Conservation (phyloP, 2,329 filamentous ascomycete species). For the Venturia aucupariae region DNA sequence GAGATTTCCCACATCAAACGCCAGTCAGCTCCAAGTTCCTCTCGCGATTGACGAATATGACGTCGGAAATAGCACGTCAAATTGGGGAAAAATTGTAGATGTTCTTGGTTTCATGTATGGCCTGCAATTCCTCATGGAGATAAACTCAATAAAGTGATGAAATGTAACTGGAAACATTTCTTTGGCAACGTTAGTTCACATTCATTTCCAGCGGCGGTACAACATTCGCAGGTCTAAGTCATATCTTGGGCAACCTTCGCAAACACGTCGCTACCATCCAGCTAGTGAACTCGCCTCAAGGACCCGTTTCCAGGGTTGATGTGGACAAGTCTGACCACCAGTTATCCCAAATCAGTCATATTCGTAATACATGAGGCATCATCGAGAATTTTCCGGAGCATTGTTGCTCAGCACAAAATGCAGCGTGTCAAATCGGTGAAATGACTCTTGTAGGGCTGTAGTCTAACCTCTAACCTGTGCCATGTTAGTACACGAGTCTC, state of each 20-base stretch:
- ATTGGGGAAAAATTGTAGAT: too few relatives aligned
- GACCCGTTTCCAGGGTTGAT: not conserved
- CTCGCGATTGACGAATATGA: not conserved
- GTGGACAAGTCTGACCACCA: not conserved
- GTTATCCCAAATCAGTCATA: not conserved
- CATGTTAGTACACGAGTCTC: not conserved
- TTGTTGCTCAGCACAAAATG: not conserved
- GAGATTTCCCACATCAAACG: not conserved
- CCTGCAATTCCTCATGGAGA: too few relatives aligned
- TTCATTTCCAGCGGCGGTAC: too few relatives aligned
- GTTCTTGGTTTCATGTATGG: too few relatives aligned
- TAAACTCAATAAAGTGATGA: too few relatives aligned
- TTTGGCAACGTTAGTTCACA: too few relatives aligned
- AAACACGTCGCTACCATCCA: not conserved
- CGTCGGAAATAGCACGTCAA: too few relatives aligned
- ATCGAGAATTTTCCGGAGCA: not conserved
- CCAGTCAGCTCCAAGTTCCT: not conserved
- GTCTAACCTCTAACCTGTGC: not conserved
- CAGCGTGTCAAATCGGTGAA: not conserved
- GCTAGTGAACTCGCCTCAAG: not conserved
- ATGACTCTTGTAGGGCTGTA: not conserved
- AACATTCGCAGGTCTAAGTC: not conserved
- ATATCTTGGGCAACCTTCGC: not conserved
- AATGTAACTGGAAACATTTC: too few relatives aligned
- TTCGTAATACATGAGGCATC: not conserved